These are phyloP conservation scores for Amphicarpaea edgeworthii DNA, from an alignment of 306 rosid species.

Conservation along the genomic window DNA sequence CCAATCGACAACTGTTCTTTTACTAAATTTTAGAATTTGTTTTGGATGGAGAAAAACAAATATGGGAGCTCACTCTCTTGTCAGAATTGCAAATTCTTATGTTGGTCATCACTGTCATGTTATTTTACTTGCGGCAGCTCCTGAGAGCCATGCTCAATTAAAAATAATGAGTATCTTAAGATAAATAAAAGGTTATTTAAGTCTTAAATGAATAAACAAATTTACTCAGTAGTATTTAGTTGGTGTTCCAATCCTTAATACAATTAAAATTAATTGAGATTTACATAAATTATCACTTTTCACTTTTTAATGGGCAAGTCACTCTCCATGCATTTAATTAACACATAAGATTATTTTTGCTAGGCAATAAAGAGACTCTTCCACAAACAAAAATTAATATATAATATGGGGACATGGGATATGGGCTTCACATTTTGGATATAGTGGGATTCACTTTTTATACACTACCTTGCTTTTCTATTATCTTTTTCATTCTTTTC, in stretches of 20 bases:
- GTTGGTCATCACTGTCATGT: too few relatives aligned
- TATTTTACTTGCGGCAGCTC: too few relatives aligned
- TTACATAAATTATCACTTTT: background rate
- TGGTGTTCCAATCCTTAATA: background rate
- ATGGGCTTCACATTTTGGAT: slow-evolving; percentile 21
- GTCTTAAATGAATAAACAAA: background rate
- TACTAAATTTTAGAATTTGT: too few relatives aligned
- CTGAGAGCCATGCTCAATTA: too few relatives aligned
- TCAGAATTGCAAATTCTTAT: too few relatives aligned
- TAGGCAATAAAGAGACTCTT: background rate
- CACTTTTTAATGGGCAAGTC: background rate
- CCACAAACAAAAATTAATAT: slow-evolving; percentile 20
- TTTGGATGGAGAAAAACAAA: too few relatives aligned
- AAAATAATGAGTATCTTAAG: too few relatives aligned
- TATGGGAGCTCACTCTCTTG: too few relatives aligned
- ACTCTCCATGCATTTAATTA: background rate
- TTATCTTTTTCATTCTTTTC: background rate
- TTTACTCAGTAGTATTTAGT: background rate
- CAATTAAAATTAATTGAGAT: background rate
- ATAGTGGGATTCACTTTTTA: slow-evolving; percentile 38
- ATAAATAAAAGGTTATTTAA: too few relatives aligned
- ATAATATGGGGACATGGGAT: slow-evolving; percentile 5
- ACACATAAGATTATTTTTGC: background rate
- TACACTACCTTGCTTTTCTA: background rate
- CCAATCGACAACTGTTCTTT: too few relatives aligned